Percentiles rank a stretch among this genome's conserved stretches.
These are phyloP conservation scores for Esteya vermicola DNA, from an alignment of 2,329 filamentous ascomycete genomes.

Conservation along the genomic window DNA sequence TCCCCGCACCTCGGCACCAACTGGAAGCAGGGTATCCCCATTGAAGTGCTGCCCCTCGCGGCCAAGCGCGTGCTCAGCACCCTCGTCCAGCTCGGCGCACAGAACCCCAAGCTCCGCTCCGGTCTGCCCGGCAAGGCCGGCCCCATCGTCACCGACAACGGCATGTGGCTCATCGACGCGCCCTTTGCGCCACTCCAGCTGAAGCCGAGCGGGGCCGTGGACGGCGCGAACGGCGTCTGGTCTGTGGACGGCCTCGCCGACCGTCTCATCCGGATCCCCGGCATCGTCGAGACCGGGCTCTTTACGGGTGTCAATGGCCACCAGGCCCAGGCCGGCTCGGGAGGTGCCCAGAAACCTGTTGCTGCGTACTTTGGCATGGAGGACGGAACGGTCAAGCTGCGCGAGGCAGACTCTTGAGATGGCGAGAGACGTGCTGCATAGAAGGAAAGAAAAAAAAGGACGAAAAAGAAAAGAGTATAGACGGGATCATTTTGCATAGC, in stretches of 20 bases:
- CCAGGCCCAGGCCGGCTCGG: constrained; percentile 40
- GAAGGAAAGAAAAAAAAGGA: not conserved
- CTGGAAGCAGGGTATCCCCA: constrained; percentile 76
- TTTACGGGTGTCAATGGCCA: constrained; percentile 73
- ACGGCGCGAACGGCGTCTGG: constrained; percentile 56
- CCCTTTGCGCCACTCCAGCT: constrained; percentile 66
- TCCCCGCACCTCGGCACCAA: constrained; percentile 57
- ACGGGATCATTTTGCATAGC: too few species aligned
- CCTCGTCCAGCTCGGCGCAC: constrained; percentile 59
- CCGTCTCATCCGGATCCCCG: constrained; percentile 66
- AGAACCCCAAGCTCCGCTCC: constrained; percentile 55
- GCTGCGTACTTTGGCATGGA: constrained; percentile 92
- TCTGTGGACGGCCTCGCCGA: constrained; percentile 62
- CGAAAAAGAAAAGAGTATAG: not conserved
- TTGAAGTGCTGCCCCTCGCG: constrained; percentile 82
- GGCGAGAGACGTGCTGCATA: too few species aligned
- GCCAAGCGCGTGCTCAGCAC: constrained; percentile 62
- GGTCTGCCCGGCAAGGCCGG: constrained; percentile 62
- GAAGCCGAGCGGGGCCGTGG: constrained; percentile 15
- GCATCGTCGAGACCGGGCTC: constrained; percentile 82
- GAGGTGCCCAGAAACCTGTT: constrained; percentile 77
- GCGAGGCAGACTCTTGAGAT: constrained; percentile 5
- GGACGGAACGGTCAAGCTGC: constrained; percentile 51
- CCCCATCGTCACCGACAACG: constrained; percentile 67
- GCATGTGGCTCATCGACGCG: constrained; percentile 83